phyloP scores from a whole-genome alignment of 345 rosid genomes.

The Reutealis trisperma region DNA sequence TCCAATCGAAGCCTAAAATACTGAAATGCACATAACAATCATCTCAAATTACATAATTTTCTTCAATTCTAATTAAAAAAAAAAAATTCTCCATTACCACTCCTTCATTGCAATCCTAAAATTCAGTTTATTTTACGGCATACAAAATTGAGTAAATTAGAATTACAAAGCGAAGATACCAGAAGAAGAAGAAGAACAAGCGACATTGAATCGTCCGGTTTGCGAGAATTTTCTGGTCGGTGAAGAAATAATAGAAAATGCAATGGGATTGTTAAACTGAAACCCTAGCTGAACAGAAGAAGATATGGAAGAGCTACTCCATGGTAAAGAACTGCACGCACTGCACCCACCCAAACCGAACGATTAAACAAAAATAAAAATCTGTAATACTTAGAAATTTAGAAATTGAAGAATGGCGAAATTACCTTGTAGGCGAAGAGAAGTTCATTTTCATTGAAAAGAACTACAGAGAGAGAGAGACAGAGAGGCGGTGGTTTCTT shows the following conservation, averaged over 20 bases:
- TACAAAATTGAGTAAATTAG: background rate
- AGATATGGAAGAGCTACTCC: constrained; percentile 36
- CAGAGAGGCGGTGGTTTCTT: too few relatives aligned
- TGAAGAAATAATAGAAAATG: constrained; percentile 30
- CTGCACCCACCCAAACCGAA: constrained; percentile 13
- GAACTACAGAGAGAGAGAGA: background rate
- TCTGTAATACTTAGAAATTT: background rate
- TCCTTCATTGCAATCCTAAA: too few relatives aligned
- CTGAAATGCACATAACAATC: background rate
- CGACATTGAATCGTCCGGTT: constrained; percentile 27
- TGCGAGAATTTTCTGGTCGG: constrained; percentile 24
- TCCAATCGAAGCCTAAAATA: background rate
- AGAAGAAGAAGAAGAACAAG: constrained; percentile 52
- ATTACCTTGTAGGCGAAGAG: constrained; percentile 30
- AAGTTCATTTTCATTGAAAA: constrained; percentile 25
- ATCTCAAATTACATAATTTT: background rate
- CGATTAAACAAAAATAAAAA: background rate
- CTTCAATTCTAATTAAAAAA: too few relatives aligned
- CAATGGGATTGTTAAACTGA: constrained; percentile 36
- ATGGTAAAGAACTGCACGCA: constrained; percentile 45
- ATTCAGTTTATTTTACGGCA: background rate
- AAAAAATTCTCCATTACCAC: too few relatives aligned
- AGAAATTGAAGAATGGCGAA: background rate
- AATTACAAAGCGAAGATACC: constrained; percentile 19
- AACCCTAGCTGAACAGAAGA: constrained; percentile 40